These are phyloP conservation scores for Cyberlindnera xishuangbannaensis DNA, from an alignment of 805 yeast species.

Conservation along the genomic window DNA sequence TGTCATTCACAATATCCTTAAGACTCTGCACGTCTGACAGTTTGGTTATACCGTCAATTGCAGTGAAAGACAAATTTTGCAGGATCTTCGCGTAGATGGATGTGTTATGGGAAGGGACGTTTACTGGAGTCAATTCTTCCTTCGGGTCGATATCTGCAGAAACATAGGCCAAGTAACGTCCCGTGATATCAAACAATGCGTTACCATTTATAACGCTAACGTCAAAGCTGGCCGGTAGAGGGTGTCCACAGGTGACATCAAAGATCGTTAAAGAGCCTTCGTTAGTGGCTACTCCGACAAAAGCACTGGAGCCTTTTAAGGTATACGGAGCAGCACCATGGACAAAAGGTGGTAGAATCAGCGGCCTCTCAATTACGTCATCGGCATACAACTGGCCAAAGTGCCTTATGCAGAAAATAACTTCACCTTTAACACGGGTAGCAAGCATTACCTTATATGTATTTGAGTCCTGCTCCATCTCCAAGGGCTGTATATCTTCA, in stretches of 20 bases:
- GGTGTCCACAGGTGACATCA: slow-evolving; percentile 14
- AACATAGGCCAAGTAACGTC: slow-evolving; percentile 36
- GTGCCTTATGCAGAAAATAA: slow-evolving; percentile 6
- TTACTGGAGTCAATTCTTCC: slow-evolving; percentile 9
- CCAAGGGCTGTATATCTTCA: slow-evolving; percentile 23
- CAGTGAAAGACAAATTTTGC: slow-evolving; percentile 43
- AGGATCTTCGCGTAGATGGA: slow-evolving; percentile 29
- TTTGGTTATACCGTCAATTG: slow-evolving; percentile 45
- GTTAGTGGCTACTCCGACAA: slow-evolving; percentile 24
- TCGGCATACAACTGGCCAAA: slow-evolving; percentile 20
- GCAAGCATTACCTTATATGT: slow-evolving; percentile 20
- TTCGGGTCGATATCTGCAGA: slow-evolving; percentile 16
- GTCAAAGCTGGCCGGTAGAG: slow-evolving; percentile 15
- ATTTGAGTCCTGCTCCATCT: slow-evolving; percentile 17
- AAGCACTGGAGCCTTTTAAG: slow-evolving; percentile 15
- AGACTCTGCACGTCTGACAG: slow-evolving; percentile 35
- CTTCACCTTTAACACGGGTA: slow-evolving; percentile 9
- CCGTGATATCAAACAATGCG: slow-evolving; percentile 36
- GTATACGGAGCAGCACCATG: slow-evolving; percentile 23
- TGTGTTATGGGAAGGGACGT: slow-evolving; percentile 17
- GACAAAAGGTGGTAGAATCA: slow-evolving; percentile 26
- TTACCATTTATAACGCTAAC: slow-evolving; percentile 28
- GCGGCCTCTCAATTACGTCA: slow-evolving; percentile 6
- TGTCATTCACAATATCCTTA: slow-evolving; percentile 12
- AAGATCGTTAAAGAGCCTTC: slow-evolving; percentile 27